Conservation (phyloP, 805 yeast genomes). For the Hanseniaspora valbyensis region DNA sequence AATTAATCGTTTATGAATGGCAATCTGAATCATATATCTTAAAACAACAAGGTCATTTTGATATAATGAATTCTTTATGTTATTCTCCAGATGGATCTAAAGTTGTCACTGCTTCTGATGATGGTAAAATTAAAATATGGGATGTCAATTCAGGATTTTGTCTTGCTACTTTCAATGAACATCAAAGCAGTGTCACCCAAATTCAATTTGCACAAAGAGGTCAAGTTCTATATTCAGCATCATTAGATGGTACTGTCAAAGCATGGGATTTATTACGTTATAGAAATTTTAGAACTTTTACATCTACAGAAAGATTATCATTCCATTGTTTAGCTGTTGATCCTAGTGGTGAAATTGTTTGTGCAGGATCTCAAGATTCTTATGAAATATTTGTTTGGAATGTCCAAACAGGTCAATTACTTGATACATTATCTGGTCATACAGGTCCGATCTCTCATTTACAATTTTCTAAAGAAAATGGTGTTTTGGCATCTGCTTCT, state of each 20-base stretch:
- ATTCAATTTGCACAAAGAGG: constrained; percentile 82
- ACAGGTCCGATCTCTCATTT: constrained; percentile 89
- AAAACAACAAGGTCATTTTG: constrained; percentile 96
- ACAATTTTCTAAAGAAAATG: constrained; percentile 70
- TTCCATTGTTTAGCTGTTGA: constrained; percentile 86
- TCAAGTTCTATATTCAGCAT: constrained; percentile 80
- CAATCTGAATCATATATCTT: constrained; percentile 90
- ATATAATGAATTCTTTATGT: constrained; percentile 67
- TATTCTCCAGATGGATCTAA: constrained; percentile 93
- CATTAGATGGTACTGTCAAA: constrained; percentile 90
- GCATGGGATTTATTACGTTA: constrained; percentile 94
- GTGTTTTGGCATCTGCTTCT: constrained; percentile 74
- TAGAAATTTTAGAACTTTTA: constrained; percentile 88
- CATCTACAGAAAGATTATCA: constrained; percentile 80
- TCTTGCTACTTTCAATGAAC: constrained; percentile 83
- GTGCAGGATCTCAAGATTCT: constrained; percentile 85
- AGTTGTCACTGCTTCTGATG: constrained; percentile 88
- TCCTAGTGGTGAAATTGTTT: constrained; percentile 92
- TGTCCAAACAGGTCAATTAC: constrained; percentile 84
- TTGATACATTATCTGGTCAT: constrained; percentile 84
- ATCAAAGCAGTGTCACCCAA: constrained; percentile 76
- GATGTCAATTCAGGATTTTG: constrained; percentile 88
- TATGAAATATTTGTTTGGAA: constrained; percentile 94
- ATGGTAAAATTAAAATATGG: constrained; percentile 95
- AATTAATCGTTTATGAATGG: constrained; percentile 94